Evolutionary conservation across 768 basidiomycete genomes (phyloP), one percentile per base, ranked within the genome.

Genomic region (Pleurotus ostreatus): DNA sequence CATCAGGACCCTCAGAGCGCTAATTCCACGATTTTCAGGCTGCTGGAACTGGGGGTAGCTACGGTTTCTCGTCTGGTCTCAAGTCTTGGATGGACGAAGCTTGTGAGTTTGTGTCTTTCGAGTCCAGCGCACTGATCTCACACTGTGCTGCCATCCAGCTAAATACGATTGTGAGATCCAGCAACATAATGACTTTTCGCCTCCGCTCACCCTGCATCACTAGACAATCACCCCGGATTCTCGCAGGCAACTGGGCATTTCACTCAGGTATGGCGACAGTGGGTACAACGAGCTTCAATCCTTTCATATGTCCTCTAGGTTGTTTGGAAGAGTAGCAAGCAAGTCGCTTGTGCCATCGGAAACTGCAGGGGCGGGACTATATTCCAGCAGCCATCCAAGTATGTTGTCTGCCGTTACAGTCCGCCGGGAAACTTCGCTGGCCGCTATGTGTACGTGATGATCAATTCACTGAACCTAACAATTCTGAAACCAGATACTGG

Each of bases 301-400:
- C n/a, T n/a, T n/a, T n/a, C n/a, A n/a, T n/a, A n/a, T n/a, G n/a
- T n/a, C 18, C 16, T 18, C 18, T 71, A 80, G 65, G 72, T 81
- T 5, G 82, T 83, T 7, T 84, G 82, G 82, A 83, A 82, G 65
- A 64, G 62, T n/a, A 72, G 74, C 26, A 77, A 72, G 1, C 66
- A 78, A 41, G 71, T 82, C 30, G 79, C 78, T 4, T 82, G 80
- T 55, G 81, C 77, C 11, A 62, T 70, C 18, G 65, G 70, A 34
- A 58, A 57, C 11, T 82, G 81, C 62, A 66, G 57, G 43, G 71
- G 55, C 26, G 64, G 65, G 1, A 65, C 65, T 15, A 66, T 66
- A 37, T 65, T 66, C 52, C 25, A 57, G 23, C 58, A 63, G 25
- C 26, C 57, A 5, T 68, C 65, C 38, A 62, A 60, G n/a, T 66